Evolutionary conservation across 179 eudicot species (phyloP).

Genomic region (Dionaea muscipula): DNA sequence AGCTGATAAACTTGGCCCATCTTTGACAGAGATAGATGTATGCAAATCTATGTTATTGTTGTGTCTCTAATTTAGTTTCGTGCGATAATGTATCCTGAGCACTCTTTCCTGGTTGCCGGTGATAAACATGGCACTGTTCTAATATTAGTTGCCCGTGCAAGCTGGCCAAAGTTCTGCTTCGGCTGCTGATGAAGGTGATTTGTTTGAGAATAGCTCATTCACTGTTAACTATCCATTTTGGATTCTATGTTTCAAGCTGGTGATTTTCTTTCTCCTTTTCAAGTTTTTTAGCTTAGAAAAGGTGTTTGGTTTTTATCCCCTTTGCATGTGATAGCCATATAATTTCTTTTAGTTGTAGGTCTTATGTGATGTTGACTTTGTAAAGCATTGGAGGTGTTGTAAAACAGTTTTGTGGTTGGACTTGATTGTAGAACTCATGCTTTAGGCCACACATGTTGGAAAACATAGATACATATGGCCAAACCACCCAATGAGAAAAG

Average conservation of each 20-base stretch:
- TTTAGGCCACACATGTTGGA: too few species aligned
- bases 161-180: conserved; percentile 38
- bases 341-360: too few species aligned
- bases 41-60: conserved; percentile 14
- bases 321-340: too few species aligned
- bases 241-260: conserved; percentile 1
- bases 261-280: background rate
- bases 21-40: conserved; percentile 81
- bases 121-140: conserved; percentile 16
- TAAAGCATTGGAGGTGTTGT: too few species aligned
- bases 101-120: conserved; percentile 2
- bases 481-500: too few species aligned
- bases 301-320: background rate
- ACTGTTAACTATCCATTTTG: conserved; percentile 11
- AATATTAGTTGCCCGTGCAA: conserved; percentile 66
- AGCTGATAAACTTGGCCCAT: conserved; percentile 80
- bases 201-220: conserved; percentile 13
- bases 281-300: background rate
- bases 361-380: too few species aligned
- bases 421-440: too few species aligned
- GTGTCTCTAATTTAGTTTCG: background rate
- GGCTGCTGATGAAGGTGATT: conserved; percentile 74
- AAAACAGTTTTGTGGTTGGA: too few species aligned
- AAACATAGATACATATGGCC: too few species aligned
- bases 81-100: background rate